Conservation (phyloP, 192 early-diverging fungal genomes). For the Coemansia sp. region DNA sequence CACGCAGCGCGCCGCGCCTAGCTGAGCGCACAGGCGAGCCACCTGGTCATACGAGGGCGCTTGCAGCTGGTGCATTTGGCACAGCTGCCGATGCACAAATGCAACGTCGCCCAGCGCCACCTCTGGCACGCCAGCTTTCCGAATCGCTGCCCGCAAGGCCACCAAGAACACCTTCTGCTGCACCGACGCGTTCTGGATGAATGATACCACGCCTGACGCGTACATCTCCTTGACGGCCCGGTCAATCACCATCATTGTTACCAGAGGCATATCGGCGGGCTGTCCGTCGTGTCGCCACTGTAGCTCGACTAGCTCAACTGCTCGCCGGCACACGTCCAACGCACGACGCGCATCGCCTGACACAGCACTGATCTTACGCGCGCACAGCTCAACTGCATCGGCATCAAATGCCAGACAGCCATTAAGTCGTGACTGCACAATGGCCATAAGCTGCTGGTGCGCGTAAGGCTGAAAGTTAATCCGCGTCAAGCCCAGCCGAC, state of each 20-base stretch:
- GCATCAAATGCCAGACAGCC: conserved; percentile 65
- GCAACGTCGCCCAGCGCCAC: conserved; percentile 71
- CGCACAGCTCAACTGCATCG: conserved; percentile 90
- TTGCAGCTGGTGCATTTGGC: conserved; percentile 59
- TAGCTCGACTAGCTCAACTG: conserved; percentile 76
- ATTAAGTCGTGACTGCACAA: conserved; percentile 78
- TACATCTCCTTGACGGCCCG: conserved; percentile 86
- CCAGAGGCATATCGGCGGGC: conserved; percentile 10
- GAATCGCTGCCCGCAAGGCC: conserved; percentile 57
- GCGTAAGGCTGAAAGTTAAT: conserved; percentile 94
- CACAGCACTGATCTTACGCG: conserved; percentile 81
- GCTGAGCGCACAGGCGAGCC: conserved; percentile 57
- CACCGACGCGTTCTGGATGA: conserved; percentile 66
- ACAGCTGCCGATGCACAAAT: conserved; percentile 64
- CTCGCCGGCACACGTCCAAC: conserved; percentile 78
- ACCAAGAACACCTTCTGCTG: conserved; percentile 88
- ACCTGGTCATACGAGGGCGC: conserved; percentile 60
- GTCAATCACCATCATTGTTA: conserved; percentile 67
- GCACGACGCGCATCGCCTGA: conserved; percentile 81
- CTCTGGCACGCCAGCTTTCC: conserved; percentile 67
- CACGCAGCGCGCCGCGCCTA: conserved; percentile 60
- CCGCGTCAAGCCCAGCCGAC: conserved; percentile 80
- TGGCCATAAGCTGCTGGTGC: conserved; percentile 74
- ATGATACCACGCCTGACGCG: conserved; percentile 66
- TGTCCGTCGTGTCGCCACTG: conserved; percentile 43